These are phyloP conservation scores for Chytridium lagenaria DNA, from an alignment of 371 early-diverging fungal species.

Conservation along the genomic window DNA sequence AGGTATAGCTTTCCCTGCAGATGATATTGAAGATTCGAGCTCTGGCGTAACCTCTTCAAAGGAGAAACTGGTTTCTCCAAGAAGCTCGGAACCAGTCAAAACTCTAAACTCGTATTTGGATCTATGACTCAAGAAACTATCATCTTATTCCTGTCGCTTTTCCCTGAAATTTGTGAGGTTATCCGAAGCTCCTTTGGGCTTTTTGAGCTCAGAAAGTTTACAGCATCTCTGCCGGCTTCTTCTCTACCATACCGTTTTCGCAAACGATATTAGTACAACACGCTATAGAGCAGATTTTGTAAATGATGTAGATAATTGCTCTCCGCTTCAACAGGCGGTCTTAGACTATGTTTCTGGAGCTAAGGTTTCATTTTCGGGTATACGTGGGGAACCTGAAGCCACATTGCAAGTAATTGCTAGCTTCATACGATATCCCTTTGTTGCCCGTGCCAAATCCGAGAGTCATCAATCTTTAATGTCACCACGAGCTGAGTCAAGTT, in stretches of 20 bases:
- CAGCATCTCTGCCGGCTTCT: constrained; percentile 57
- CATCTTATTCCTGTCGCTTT: constrained; percentile 67
- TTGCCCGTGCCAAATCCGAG: constrained; percentile 24
- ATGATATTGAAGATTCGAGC: constrained; percentile 41
- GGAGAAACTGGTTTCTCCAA: not conserved
- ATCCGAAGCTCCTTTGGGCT: constrained; percentile 59
- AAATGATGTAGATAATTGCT: constrained; percentile 50
- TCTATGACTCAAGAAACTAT: constrained; percentile 82
- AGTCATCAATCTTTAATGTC: not conserved
- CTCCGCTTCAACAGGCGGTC: constrained; percentile 46
- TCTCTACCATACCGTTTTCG: constrained; percentile 55
- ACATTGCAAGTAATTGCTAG: constrained; percentile 39
- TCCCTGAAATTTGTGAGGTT: constrained; percentile 68
- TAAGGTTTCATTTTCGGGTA: constrained; percentile 33
- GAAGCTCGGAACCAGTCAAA: not conserved
- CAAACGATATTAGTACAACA: constrained; percentile 43
- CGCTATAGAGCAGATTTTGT: constrained; percentile 48
- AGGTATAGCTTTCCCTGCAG: constrained; percentile 50
- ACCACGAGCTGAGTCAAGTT: not conserved
- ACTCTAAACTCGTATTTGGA: constrained; percentile 44
- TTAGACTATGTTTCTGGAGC: constrained; percentile 43
- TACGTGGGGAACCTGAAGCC: constrained; percentile 43
- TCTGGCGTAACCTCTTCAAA: not conserved
- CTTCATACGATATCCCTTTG: constrained; percentile 51
- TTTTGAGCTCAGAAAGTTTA: constrained; percentile 64